Conservation (phyloP, 805 yeast genomes). For the Barnettozyma pratensis region DNA sequence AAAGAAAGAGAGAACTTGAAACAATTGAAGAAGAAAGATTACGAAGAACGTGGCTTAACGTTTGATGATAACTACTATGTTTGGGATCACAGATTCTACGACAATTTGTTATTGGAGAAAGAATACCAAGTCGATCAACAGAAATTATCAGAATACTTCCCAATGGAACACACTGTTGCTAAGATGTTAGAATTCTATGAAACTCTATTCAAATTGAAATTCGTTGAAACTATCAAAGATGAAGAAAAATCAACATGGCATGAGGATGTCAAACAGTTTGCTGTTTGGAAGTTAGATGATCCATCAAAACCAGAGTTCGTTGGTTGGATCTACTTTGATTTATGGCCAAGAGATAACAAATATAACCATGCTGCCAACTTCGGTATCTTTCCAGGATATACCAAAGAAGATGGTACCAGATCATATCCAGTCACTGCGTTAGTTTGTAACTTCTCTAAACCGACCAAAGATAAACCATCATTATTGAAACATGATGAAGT, state of each 20-base stretch:
- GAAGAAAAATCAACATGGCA: constrained; percentile 60
- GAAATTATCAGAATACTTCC: constrained; percentile 73
- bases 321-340: constrained; percentile 76
- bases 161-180: constrained; percentile 58
- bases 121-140: constrained; percentile 69
- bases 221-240: constrained; percentile 39
- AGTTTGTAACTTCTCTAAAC: constrained; percentile 81
- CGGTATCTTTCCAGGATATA: constrained; percentile 56
- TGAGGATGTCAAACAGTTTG: constrained; percentile 66
- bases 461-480: constrained; percentile 64
- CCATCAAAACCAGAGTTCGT: constrained; percentile 48
- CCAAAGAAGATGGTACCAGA: constrained; percentile 42
- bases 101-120: constrained; percentile 58
- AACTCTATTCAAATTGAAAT: constrained; percentile 60
- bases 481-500: constrained; percentile 74
- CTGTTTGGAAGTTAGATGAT: constrained; percentile 62
- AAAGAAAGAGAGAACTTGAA: constrained; percentile 46
- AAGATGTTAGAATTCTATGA: constrained; percentile 73
- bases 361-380: constrained; percentile 89
- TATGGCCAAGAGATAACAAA: constrained; percentile 83
- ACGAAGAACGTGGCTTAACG: constrained; percentile 37
- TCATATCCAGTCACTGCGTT: constrained; percentile 68
- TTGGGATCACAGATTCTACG: constrained; percentile 74
- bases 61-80: constrained; percentile 42
- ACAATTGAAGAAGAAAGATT: constrained; percentile 49